Base-by-base conservation (phyloP, 2,329 filamentous ascomycete species). In the Trichoderma citrinoviride region DNA sequence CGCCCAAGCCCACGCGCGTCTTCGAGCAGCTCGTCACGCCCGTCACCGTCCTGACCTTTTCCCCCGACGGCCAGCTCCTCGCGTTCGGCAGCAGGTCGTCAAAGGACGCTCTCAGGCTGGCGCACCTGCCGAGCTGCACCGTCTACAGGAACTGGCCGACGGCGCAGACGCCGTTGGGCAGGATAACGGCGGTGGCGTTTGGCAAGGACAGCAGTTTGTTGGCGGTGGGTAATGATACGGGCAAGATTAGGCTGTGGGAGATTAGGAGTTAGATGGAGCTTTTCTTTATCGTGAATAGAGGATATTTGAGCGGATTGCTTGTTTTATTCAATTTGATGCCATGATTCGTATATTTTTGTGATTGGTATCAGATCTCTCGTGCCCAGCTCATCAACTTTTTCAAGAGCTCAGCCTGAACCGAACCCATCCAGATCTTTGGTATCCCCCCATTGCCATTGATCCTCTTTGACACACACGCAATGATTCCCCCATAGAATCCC, bases 81-180 rank as follows among this genome's bases (percentile, higher is more conserved):
- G 92, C 88, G 0, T 93, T 98, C 81, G 91, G 88, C 46, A 96
- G 91, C 77, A 86, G 86, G 67, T 90, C 90, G 84, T 96, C 97
- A 83, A 90, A 90, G 74, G 93, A 97, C 78, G 92, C 93, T 0
- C 79, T 99, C 75, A 85, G 90, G 72, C 79, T 99, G 69, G 92
- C 94, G 37, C 95, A 99, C 77, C 79, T 99, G 70, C 93, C 94
- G 0, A 93, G 87, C 70, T 97, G 93, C 76, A 97, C 93, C 1
- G 92, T 98, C 21, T 99, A 95, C 82, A 88, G 89, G 72, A 99
- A 99, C 78, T 99, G 95, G 95, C 95, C 95, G 25, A 99, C 94
- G 61, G 86, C 88, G 68, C 89, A 90, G 75, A 99, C 95, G 64
- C 93, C 93, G 0, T 78, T 99, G 67, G 95, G 95, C 0, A 84